These are phyloP conservation scores for Gardenia jasminoides DNA, from an alignment of 257 asterid species.

Conservation along the genomic window DNA sequence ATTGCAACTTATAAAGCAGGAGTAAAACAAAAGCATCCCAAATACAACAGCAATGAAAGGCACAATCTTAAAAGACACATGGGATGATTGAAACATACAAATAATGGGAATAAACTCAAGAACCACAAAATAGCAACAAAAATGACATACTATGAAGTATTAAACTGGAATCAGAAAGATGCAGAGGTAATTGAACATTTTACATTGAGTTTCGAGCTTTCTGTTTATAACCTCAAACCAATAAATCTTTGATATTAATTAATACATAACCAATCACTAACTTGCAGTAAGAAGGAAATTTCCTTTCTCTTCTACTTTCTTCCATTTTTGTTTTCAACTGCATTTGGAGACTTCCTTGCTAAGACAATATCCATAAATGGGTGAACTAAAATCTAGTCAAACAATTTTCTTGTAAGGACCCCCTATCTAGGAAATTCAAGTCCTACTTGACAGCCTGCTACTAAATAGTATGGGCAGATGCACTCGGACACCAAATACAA, in stretches of 20 bases:
- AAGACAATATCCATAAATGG: neutral
- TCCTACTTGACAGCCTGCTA: neutral
- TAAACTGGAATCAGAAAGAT: neutral
- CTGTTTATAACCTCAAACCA: too few species aligned
- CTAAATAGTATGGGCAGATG: constrained; percentile 6
- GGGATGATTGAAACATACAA: neutral
- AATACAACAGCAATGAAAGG: neutral
- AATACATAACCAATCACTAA: too few species aligned
- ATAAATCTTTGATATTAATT: too few species aligned
- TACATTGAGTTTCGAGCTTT: neutral
- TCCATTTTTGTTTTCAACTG: neutral
- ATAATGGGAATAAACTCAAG: neutral
- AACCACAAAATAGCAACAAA: neutral
- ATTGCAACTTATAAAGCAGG: neutral
- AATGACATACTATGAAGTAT: neutral
- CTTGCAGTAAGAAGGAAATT: too few species aligned
- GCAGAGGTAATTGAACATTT: neutral
- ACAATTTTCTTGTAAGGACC: neutral
- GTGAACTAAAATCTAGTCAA: neutral
- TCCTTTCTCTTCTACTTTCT: neutral
- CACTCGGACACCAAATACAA: neutral
- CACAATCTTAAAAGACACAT: neutral
- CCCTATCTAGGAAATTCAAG: neutral
- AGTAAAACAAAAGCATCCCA: neutral
- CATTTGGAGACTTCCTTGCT: neutral